A percentile compares a stretch with the other conserved stretches of the same genome.
Conservation (phyloP, 2,329 filamentous ascomycete genomes). For the Alternaria sp. region DNA sequence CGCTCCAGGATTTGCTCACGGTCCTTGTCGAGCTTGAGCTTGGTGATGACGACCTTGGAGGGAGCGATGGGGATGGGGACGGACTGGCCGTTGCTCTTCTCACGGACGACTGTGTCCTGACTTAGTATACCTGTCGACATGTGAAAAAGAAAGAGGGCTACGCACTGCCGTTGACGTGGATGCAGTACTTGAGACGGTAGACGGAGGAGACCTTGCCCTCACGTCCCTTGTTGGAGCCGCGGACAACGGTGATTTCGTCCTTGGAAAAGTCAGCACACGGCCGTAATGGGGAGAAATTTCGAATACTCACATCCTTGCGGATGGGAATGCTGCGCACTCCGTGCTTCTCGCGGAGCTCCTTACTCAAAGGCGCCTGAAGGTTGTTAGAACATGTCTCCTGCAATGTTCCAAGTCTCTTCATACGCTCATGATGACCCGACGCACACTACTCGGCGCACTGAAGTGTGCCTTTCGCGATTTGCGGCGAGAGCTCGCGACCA, state of each 20-base stretch:
- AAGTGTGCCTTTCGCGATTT: slow-evolving; percentile 99
- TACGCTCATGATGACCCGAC: slow-evolving; percentile 85
- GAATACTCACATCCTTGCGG: slow-evolving; percentile 75
- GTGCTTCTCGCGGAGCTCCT: slow-evolving; percentile 99
- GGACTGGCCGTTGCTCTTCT: slow-evolving; percentile 97
- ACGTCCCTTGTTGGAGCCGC: slow-evolving; percentile 94
- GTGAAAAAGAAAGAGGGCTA: slow-evolving; percentile 17
- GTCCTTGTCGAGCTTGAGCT: slow-evolving; percentile 98
- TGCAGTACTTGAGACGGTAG: slow-evolving; percentile 81
- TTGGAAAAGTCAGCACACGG: slow-evolving; percentile 44
- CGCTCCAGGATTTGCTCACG: slow-evolving; percentile 87
- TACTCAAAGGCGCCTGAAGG: slow-evolving; percentile 53
- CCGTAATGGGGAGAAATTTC: slow-evolving; percentile 9
- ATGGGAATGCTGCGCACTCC: slow-evolving; percentile 91
- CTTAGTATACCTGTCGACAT: slow-evolving; percentile 31
- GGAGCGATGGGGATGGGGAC: slow-evolving; percentile 94
- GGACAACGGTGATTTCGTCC: slow-evolving; percentile 89
- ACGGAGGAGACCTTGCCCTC: slow-evolving; percentile 98
- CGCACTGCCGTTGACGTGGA: slow-evolving; percentile 85
- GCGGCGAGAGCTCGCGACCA: slow-evolving; percentile 81
- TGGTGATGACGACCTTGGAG: slow-evolving; percentile 97
- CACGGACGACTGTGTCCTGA: slow-evolving; percentile 72
- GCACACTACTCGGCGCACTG: slow-evolving; percentile 89
- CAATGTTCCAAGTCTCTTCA: slow-evolving; percentile 72
- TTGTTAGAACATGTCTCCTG: slow-evolving; percentile 44